Conservation (phyloP, 2,329 filamentous ascomycete species). For the Cladosporium austrohemisphaericum region DNA sequence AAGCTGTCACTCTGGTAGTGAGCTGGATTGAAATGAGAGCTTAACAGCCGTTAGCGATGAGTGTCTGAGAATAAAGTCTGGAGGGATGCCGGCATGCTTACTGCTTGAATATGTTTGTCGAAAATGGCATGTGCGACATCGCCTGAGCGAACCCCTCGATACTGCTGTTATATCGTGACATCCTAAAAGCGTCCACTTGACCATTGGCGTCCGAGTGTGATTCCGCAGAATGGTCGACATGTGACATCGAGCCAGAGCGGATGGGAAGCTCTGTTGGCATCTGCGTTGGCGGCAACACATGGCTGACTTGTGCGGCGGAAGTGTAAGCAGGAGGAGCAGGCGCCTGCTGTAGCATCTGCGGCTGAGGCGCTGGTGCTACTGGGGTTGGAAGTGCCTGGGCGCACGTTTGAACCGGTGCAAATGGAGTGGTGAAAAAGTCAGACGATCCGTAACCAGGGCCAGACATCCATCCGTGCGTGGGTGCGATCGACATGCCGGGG, state of each 20-base stretch:
- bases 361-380: slow-evolving; percentile 25
- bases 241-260: slow-evolving; percentile 22
- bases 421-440: slow-evolving; percentile 25
- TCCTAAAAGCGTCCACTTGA: slow-evolving; percentile 40
- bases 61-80: background rate
- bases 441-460: slow-evolving; percentile 24
- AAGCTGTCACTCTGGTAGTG: slow-evolving; percentile 52
- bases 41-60: slow-evolving; percentile 24
- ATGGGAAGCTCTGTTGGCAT: slow-evolving; percentile 27
- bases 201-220: slow-evolving; percentile 22
- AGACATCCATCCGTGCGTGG: slow-evolving; percentile 24
- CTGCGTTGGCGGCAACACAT: slow-evolving; percentile 28
- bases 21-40: slow-evolving; percentile 50
- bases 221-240: slow-evolving; percentile 19
- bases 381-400: slow-evolving; percentile 25
- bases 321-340: slow-evolving; percentile 26
- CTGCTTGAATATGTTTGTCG: slow-evolving; percentile 50
- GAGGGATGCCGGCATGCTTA: slow-evolving; percentile 27
- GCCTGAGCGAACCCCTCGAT: slow-evolving; percentile 23
- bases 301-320: slow-evolving; percentile 24
- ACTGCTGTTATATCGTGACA: slow-evolving; percentile 40
- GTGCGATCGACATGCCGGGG: slow-evolving; percentile 43
- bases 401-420: slow-evolving; percentile 23
- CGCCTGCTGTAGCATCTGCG: slow-evolving; percentile 27
- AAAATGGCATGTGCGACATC: slow-evolving; percentile 40